Conservation (phyloP, 2,329 filamentous ascomycete genomes). For the Hypoxylon rubiginosum region DNA sequence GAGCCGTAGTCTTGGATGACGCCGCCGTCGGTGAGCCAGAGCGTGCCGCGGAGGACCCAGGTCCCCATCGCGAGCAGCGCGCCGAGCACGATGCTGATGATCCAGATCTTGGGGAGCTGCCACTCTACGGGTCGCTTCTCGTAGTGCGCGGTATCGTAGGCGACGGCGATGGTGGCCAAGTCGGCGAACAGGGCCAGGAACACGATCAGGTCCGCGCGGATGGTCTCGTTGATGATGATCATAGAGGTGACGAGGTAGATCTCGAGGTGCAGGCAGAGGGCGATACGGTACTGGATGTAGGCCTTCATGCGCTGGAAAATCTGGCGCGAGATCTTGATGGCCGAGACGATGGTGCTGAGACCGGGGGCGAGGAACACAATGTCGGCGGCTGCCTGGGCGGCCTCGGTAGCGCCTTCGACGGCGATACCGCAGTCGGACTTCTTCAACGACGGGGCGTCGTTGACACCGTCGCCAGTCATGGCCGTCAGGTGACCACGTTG, state of each 20-base stretch:
- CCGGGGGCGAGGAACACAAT: conserved; percentile 78
- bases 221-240: conserved; percentile 80
- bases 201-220: conserved; percentile 76
- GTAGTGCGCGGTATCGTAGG: conserved; percentile 80
- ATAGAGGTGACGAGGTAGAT: conserved; percentile 80
- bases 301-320: conserved; percentile 81
- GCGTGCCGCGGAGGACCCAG: conserved; percentile 75
- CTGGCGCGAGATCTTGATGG: conserved; percentile 76
- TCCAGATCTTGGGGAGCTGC: conserved; percentile 82
- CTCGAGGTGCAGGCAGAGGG: conserved; percentile 75
- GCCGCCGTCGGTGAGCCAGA: conserved; percentile 76
- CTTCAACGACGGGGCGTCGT: conserved; percentile 77
- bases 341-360: conserved; percentile 75
- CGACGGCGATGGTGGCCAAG: conserved; percentile 79
- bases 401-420: conserved; percentile 76
- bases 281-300: conserved; percentile 79
- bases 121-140: conserved; percentile 78
- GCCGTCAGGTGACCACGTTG: conserved; percentile 79
- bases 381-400: conserved; percentile 75
- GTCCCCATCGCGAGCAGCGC: conserved; percentile 74
- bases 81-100: conserved; percentile 76
- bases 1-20: conserved; percentile 81
- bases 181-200: conserved; percentile 81
- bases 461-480: conserved; percentile 81
- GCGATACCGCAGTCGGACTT: conserved; percentile 79